Evolutionary conservation across 441 rosid genomes (phyloP).

Genomic region (Gossypium trilobum): DNA sequence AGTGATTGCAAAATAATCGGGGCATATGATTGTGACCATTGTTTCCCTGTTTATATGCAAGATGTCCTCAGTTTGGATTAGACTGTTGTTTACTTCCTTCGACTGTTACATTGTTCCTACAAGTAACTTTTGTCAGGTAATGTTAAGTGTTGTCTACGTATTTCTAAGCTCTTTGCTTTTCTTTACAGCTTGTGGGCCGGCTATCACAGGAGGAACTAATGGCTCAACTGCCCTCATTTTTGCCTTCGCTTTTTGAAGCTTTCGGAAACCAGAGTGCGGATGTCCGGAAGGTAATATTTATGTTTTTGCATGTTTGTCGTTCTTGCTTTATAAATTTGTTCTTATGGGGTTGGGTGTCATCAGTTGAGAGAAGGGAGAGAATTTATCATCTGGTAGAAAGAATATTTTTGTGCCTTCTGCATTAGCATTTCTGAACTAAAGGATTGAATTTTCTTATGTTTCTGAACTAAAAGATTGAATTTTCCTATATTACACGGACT

Average conservation of each 20-base stretch:
- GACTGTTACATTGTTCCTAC: neutral
- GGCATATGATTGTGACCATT: neutral
- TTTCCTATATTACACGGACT: neutral
- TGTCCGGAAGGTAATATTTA: constrained; percentile 67
- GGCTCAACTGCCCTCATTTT: constrained; percentile 72
- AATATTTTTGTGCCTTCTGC: neutral
- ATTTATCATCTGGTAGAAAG: neutral
- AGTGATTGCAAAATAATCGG: neutral
- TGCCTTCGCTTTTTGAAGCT: constrained; percentile 92
- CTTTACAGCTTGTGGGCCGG: constrained; percentile 75
- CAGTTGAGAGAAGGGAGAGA: neutral
- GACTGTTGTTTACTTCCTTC: neutral
- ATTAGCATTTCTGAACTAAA: neutral
- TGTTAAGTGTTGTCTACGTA: neutral
- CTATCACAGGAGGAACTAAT: constrained; percentile 80
- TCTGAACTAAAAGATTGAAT: neutral
- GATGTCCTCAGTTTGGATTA: neutral
- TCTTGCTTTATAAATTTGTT: neutral
- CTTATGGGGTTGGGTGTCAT: neutral
- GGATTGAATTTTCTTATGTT: neutral
- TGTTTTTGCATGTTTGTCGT: neutral
- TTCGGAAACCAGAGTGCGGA: constrained; percentile 95
- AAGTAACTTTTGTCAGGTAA: neutral
- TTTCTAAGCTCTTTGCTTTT: constrained; percentile 10
- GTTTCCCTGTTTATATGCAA: neutral